These are phyloP conservation scores for Camellia oleifera DNA, from an alignment of 179 eudicot genomes.

Conservation along the genomic window DNA sequence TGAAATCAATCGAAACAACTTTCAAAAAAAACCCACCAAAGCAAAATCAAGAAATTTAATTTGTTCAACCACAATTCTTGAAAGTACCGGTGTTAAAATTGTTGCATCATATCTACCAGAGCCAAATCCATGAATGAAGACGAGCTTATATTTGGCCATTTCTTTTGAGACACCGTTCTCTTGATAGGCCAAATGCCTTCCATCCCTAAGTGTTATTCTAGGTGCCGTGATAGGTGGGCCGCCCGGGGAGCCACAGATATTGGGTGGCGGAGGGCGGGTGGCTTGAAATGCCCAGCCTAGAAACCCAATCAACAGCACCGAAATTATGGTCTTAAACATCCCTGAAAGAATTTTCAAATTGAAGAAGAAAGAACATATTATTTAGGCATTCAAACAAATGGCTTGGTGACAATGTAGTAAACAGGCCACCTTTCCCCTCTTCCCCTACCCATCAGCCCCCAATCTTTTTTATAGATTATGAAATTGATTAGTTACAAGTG, in stretches of 20 bases:
- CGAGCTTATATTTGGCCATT: constrained; percentile 15
- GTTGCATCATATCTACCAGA: constrained; percentile 13
- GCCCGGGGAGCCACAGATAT: constrained; percentile 13
- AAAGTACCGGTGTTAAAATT: constrained; percentile 10
- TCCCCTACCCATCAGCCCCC: neutral
- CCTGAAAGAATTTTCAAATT: constrained; percentile 6
- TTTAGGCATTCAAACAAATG: neutral
- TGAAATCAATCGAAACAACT: neutral
- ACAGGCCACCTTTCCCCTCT: neutral
- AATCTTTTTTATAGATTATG: neutral
- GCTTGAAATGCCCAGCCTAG: constrained; percentile 16
- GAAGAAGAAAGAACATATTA: neutral
- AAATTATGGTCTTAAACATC: constrained; percentile 1
- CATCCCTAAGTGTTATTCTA: constrained; percentile 21
- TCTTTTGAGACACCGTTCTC: constrained; percentile 20
- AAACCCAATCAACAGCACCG: constrained; percentile 11
- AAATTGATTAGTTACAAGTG: neutral
- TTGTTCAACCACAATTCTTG: neutral
- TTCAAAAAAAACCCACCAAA: neutral
- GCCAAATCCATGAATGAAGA: constrained; percentile 17
- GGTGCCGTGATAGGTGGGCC: constrained; percentile 22
- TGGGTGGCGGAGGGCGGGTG: constrained; percentile 16
- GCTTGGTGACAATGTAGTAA: neutral
- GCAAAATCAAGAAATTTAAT: neutral
- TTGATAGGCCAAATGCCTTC: constrained; percentile 20